Base-by-base conservation (phyloP, 768 basidiomycete genomes). In the Leccinum rimulosum region DNA sequence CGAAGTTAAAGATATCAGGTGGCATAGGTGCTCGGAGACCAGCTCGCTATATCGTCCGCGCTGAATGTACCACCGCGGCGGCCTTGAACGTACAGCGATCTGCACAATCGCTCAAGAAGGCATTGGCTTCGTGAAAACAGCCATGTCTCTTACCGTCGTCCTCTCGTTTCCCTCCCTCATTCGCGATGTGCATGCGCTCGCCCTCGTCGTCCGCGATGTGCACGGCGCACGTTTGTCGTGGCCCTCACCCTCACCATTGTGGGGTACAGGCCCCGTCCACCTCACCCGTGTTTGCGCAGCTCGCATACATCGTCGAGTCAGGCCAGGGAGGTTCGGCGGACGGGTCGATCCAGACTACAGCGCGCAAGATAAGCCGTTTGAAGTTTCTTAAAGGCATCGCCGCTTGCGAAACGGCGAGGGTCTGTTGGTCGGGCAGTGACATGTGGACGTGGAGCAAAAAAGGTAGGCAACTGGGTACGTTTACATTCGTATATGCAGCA, bases 401-500 rank as follows among this genome's bases (percentile, higher is more conserved):
- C 0, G 94, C 95, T 0, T 91, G 89, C 64, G 89, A 91, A 68
- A 85, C 82, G 19, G 89, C 93, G 17, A 94, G 91, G 14, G 93
- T 86, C 6, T 95, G 93, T 73, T 97, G 93, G 91, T 95, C 93
- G 1, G 75, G 76, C 4, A 73, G 71, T 10, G 76, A 84, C 47
- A 82, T 93, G 2, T 95, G 82, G 70, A 93, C 93, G 0, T 98
- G 95, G 95, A 97, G 97, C 0, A 91, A 88, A 25, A 97, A 98
- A 72, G 82, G 81, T 43, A 96, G 97, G 1, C 97, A 99, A 70
- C 80, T 98, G 5, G 95, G 95, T 86, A 60, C 56, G 80, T 48
- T 45, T 52, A 7, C 35, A 10, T 19, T 28, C 33, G 51, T 52
- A n/a, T 1, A n/a, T 28, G 17, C 22, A 6, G 33, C 4, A 2